Percentiles rank a stretch among this genome's conserved stretches.
These are phyloP conservation scores for Aspergillus sp. DNA, from an alignment of 2,329 filamentous ascomycete genomes.

Conservation along the genomic window DNA sequence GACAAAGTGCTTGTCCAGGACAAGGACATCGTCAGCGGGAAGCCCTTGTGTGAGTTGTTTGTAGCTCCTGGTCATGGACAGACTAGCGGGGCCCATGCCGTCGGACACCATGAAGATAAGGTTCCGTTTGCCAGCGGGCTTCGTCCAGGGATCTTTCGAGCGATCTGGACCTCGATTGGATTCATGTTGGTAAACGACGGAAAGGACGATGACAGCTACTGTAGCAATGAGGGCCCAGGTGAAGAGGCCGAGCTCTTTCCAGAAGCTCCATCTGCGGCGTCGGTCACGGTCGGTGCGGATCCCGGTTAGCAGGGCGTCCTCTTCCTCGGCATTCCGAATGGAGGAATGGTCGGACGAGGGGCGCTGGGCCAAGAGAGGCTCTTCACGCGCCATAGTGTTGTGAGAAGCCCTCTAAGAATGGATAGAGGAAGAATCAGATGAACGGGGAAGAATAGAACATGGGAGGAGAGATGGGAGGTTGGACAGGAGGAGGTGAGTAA, in stretches of 20 bases:
- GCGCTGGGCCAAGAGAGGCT: conserved; percentile 57
- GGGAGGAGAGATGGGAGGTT: not conserved
- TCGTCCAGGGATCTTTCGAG: conserved; percentile 38
- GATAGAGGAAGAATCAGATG: not conserved
- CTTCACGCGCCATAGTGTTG: conserved; percentile 42
- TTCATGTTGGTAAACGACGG: conserved; percentile 75
- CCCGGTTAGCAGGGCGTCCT: conserved; percentile 64
- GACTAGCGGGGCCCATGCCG: conserved; percentile 92
- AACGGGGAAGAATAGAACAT: not conserved
- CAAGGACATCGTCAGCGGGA: conserved; percentile 72
- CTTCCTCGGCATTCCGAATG: conserved; percentile 59
- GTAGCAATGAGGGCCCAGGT: conserved; percentile 82
- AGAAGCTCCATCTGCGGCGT: conserved; percentile 55
- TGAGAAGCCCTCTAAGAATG: not conserved
- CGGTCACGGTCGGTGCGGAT: conserved; percentile 42
- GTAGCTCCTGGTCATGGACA: conserved; percentile 83
- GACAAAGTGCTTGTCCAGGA: conserved; percentile 85
- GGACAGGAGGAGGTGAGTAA: not conserved
- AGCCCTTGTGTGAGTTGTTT: conserved; percentile 74
- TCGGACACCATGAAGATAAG: conserved; percentile 99
- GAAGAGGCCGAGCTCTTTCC: conserved; percentile 76
- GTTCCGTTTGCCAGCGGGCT: conserved; percentile 73
- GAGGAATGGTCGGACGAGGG: conserved; percentile 59
- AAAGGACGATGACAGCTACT: conserved; percentile 73
- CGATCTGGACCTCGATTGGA: conserved; percentile 44